phyloP scores from a whole-genome alignment of 306 rosid genomes.

The Astragalus glycyphyllos region DNA sequence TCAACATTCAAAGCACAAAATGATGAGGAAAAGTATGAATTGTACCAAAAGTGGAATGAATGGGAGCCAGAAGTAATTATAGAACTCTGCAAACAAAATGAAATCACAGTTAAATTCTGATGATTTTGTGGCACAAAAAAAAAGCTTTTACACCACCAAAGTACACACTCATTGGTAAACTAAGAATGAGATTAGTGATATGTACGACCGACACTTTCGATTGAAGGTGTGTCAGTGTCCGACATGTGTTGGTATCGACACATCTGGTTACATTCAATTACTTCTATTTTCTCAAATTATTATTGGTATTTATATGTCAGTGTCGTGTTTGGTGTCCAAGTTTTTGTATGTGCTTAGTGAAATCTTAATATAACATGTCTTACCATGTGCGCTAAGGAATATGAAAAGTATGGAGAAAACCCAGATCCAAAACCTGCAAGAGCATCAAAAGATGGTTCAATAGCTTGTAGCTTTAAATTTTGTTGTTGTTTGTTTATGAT shows the following conservation, averaged over 20 bases:
- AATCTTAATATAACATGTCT: not conserved
- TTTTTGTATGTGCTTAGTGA: too few species aligned
- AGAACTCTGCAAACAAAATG: slow-evolving; percentile 58
- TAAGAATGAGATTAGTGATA: not conserved
- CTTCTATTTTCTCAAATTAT: too few species aligned
- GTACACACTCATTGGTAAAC: not conserved
- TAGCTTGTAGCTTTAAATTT: not conserved
- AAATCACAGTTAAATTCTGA: not conserved
- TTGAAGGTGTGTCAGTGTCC: too few species aligned
- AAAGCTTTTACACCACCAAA: not conserved
- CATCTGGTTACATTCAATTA: too few species aligned
- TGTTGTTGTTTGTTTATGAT: slow-evolving; percentile 2
- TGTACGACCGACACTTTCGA: too few species aligned
- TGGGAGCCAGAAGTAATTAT: slow-evolving; percentile 74
- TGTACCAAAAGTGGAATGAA: slow-evolving; percentile 73
- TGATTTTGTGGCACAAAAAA: slow-evolving; percentile 6
- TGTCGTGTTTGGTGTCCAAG: too few species aligned
- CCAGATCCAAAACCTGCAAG: slow-evolving; percentile 74
- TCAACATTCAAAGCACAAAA: not conserved
- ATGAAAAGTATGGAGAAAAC: slow-evolving; percentile 60
- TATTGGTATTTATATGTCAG: too few species aligned
- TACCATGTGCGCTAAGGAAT: slow-evolving; percentile 69
- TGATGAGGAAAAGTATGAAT: not conserved
- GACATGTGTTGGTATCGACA: too few species aligned
- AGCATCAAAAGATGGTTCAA: slow-evolving; percentile 16